Evolutionary conservation across 1,284 basidiomycete species (phyloP), one percentile per base, ranked within the genome.

Genomic region (Malassezia slooffiae): DNA sequence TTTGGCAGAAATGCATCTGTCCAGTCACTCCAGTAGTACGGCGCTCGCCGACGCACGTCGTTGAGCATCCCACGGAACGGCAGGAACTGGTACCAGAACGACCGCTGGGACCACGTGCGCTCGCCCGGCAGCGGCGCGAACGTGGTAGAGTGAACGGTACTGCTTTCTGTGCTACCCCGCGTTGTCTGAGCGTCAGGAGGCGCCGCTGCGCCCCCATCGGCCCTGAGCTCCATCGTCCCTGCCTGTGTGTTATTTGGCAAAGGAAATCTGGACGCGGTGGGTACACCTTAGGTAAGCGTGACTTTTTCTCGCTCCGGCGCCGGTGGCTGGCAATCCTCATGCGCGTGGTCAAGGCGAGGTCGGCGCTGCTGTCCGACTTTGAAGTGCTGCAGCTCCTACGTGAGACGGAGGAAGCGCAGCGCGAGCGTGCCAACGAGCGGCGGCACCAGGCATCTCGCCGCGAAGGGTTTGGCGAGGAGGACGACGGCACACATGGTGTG

Each of bases 381-480:
- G 89, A 95, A 71, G 87, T 93, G 51, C 75, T 91, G 31, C 67
- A 76, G 15, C 77, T 89, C 46, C 79, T 93, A 43, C 76, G 79
- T 32, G 79, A 82, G 42, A 79, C 85, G 37, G 83, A 88, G 67
- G 75, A 72, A 19, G 80, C 85, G 54, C 78, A 83, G 60, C 71
- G 85, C 31, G 73, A 77, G 1, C 76, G 78, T 28, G 75, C 79
- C 26, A 80, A 82, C 43, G 79, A 80, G 47, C 37, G 5, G 45
- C 42, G 17, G 3, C 30, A 29, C 6, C 38, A 42, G 13, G 31
- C 43, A 22, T 24, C 35, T 6, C 16, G 28, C 7, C n/a, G 30
- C 6, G 47, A 35, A 23, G n/a, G n/a, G n/a, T n/a, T n/a, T n/a
- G 52, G 54, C 6, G 47, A 54, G n/a, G 44, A 52, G 8, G 58